phyloP scores from a whole-genome alignment of 2,329 filamentous ascomycete genomes.

The Diaporthe batatas region DNA sequence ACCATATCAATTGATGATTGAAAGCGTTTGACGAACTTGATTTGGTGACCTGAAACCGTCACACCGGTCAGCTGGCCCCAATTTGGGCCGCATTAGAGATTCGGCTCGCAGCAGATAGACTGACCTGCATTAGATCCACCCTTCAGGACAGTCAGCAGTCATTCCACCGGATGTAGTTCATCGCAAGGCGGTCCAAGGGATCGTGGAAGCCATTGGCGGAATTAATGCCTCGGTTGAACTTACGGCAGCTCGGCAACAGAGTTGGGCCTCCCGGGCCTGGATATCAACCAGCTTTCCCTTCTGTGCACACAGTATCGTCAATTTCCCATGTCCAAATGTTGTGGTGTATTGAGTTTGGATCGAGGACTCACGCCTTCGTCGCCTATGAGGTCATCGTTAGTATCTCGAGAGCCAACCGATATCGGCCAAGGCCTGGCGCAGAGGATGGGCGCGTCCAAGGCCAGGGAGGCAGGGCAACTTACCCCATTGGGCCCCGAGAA shows the following conservation, averaged over 20 bases:
- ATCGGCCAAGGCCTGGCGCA: slow-evolving; percentile 11
- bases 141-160: slow-evolving; percentile 5
- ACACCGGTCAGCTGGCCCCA: slow-evolving; percentile 17
- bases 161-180: slow-evolving; percentile 8
- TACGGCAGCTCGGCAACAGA: slow-evolving; percentile 69
- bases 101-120: slow-evolving; percentile 51
- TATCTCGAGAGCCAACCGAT: slow-evolving; percentile 25
- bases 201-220: slow-evolving; percentile 21
- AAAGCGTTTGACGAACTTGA: slow-evolving; percentile 41
- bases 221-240: slow-evolving; percentile 15
- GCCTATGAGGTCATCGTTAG: slow-evolving; percentile 21
- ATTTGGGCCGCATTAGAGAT: slow-evolving; percentile 10
- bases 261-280: slow-evolving; percentile 63
- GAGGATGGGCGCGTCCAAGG: slow-evolving; percentile 7
- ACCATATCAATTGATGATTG: slow-evolving; percentile 7
- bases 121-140: slow-evolving; percentile 72
- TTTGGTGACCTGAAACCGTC: slow-evolving; percentile 58
- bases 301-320: slow-evolving; percentile 17
- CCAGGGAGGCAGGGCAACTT: not conserved
- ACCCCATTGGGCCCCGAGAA: slow-evolving; percentile 29
- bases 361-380: slow-evolving; percentile 27
- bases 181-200: not conserved
- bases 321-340: not conserved
- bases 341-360: slow-evolving; percentile 12
- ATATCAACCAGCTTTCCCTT: slow-evolving; percentile 73